Base-by-base conservation (phyloP, 1,284 basidiomycete genomes). In the Waitea zeae region DNA sequence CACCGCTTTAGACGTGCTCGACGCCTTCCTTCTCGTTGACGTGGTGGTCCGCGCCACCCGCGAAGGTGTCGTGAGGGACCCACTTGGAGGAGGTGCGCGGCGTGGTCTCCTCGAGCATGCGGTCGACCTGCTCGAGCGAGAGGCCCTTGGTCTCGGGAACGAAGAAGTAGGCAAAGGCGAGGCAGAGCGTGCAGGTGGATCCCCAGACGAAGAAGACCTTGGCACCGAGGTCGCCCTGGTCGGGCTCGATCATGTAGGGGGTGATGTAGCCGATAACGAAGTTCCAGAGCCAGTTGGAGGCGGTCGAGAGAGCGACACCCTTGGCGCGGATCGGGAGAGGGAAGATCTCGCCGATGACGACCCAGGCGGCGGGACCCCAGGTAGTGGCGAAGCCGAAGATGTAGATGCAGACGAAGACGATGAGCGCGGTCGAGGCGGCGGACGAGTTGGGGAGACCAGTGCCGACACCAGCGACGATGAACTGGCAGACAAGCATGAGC, bases 61-160 rank as follows among this genome's bases (percentile, higher is more conserved):
- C 24, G 24, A 26, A 26, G 24, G 24, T 26, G 24, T 26, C 24
- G 24, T 26, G 24, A 7, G 24, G 24, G 9, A 26, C 24, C 24
- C 24, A 26, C 9, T n/a, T n/a, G 24, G 24, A 7, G 24, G 24
- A 26, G 9, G 24, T 26, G 24, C 24, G 24, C 24, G 24, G 24
- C 9, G 24, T 26, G 24, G 22, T 26, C 7, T 26, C 57, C 26
- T 70, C 65, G 47, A 80, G 80, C 57, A 81, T 55, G 52, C 80
- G 75, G 51, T 83, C 78, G 42, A 82, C 70, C 59, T 83, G 77
- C 54, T 86, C 81, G 41, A 86, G 59, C 30, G 66, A 66, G 12
- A 84, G 63, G 4, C 76, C 77, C 47, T 70, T 76, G 12, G 76
- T 77, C 57, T 87, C 80, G n/a, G 79, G 78, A 31, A 83, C 68